Evolutionary conservation across 768 basidiomycete genomes (phyloP), one percentile per base, ranked within the genome.

Genomic region (Auricularia sp.): DNA sequence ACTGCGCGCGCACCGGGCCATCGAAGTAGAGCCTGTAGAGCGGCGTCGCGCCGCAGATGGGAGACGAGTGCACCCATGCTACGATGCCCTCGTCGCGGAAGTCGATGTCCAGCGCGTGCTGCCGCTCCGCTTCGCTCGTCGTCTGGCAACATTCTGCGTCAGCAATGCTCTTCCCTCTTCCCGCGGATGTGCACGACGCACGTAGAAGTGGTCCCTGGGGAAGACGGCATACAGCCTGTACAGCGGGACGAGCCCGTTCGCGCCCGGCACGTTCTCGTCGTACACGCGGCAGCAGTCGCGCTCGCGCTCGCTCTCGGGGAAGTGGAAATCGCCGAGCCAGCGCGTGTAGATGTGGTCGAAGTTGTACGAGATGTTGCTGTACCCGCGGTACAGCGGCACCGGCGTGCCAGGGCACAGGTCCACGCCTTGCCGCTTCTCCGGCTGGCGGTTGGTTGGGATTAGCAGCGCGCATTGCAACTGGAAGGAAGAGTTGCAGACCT

Each of bases 281-380:
- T 29, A 62, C 36, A 69, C 42, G 43, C 34, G 42, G n/a, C 39
- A 65, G 34, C 58, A 56, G 54, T 47, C 61, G 59, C 53, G 62
- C 42, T 69, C 65, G 39, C 29, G 44, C 11, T 16, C 43, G 53
- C 66, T 68, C 10, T 67, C 68, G 42, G 61, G 39, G n/a, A 16
- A 59, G 18, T 67, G 67, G 51, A 47, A 29, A 44, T 68, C 68
- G 23, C 18, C 59, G 16, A 36, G 35, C 18, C 61, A 39, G 53
- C 64, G 63, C 6, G 67, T 67, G 63, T 65, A 68, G 65, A 68
- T 68, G 61, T 68, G 68, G 54, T 67, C 64, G 53, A 14, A 54
- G 53, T 54, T 11, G 1, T 18, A 34, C 14, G 58, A 34, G 35
- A 16, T 42, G 23, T 39, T 18, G 44, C 44, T 65, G 60, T 61